Evolutionary conservation across 805 yeast species (phyloP).

Genomic region (Candida bentonensis): DNA sequence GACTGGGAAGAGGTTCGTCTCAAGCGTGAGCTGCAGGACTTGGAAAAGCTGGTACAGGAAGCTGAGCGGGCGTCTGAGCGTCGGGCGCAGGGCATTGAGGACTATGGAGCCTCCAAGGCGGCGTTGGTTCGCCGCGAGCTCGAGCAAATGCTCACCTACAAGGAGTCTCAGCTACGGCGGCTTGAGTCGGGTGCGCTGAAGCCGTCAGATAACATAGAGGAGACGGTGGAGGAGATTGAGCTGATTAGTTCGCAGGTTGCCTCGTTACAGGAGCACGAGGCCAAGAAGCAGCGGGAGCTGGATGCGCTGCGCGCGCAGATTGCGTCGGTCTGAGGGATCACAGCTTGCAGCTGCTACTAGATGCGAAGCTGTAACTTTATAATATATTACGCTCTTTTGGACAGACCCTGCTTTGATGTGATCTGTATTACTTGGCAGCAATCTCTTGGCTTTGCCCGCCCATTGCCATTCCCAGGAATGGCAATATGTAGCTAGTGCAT

Average conservation of each 20-base stretch:
- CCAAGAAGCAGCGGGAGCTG: slow-evolving; percentile 48
- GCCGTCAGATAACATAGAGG: slow-evolving; percentile 8
- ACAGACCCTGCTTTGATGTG: too few relatives aligned
- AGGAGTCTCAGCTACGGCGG: slow-evolving; percentile 41
- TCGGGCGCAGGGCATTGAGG: slow-evolving; percentile 22
- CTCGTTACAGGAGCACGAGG: slow-evolving; percentile 55
- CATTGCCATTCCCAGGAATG: too few relatives aligned
- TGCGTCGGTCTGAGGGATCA: neutral
- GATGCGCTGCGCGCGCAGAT: slow-evolving; percentile 25
- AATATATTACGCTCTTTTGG: neutral
- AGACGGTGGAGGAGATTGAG: slow-evolving; percentile 32
- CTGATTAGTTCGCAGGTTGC: slow-evolving; percentile 68
- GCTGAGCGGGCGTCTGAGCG: slow-evolving; percentile 36
- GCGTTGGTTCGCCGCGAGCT: slow-evolving; percentile 45
- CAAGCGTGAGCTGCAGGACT: slow-evolving; percentile 59
- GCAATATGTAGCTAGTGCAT: too few relatives aligned
- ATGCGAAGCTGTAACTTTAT: too few relatives aligned
- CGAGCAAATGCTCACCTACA: slow-evolving; percentile 70
- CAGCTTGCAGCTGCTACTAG: too few relatives aligned
- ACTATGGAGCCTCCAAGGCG: slow-evolving; percentile 19
- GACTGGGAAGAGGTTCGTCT: slow-evolving; percentile 90
- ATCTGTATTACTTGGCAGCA: too few relatives aligned
- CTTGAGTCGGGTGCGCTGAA: slow-evolving; percentile 19
- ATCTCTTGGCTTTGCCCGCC: too few relatives aligned
- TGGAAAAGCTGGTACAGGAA: slow-evolving; percentile 50